Conservation (phyloP, 2,329 filamentous ascomycete species). For the Pyrenophora teres region DNA sequence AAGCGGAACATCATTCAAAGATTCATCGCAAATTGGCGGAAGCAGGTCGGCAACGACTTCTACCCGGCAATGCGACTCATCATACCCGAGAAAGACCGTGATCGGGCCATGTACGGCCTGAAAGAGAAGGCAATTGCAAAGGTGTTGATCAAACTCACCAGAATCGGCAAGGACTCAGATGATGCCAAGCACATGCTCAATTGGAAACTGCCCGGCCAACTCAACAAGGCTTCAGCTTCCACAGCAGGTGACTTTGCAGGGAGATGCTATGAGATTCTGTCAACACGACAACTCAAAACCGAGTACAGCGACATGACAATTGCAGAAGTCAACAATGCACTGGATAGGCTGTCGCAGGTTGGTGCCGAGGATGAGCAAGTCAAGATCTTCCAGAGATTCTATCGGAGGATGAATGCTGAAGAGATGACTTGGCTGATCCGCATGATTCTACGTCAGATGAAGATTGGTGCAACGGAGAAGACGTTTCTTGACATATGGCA, state of each 20-base stretch:
- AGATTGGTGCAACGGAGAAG: constrained; percentile 78
- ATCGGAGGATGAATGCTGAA: constrained; percentile 87
- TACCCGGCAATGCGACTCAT: constrained; percentile 92
- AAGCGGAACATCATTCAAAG: constrained; percentile 79
- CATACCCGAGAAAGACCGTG: constrained; percentile 87
- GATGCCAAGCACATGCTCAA: constrained; percentile 84
- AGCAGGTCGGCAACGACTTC: constrained; percentile 87
- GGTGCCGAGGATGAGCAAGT: constrained; percentile 83
- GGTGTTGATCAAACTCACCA: constrained; percentile 87
- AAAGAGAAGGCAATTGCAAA: constrained; percentile 93
- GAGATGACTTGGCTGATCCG: constrained; percentile 94
- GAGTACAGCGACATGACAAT: constrained; percentile 80
- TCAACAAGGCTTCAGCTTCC: constrained; percentile 52
- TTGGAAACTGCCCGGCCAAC: constrained; percentile 85
- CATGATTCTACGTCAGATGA: constrained; percentile 84
- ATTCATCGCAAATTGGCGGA: constrained; percentile 86
- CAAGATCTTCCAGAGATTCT: constrained; percentile 81
- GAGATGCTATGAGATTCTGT: constrained; percentile 83
- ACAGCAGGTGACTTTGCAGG: constrained; percentile 87
- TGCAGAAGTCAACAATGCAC: constrained; percentile 82
- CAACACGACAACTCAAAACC: constrained; percentile 77
- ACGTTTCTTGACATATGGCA: constrained; percentile 75
- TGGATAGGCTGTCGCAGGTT: constrained; percentile 77
- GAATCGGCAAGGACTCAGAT: constrained; percentile 87
- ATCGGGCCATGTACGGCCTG: constrained; percentile 88